Base-by-base conservation (phyloP, 1,139 yeast genomes). In the Candida labiduridarum region DNA sequence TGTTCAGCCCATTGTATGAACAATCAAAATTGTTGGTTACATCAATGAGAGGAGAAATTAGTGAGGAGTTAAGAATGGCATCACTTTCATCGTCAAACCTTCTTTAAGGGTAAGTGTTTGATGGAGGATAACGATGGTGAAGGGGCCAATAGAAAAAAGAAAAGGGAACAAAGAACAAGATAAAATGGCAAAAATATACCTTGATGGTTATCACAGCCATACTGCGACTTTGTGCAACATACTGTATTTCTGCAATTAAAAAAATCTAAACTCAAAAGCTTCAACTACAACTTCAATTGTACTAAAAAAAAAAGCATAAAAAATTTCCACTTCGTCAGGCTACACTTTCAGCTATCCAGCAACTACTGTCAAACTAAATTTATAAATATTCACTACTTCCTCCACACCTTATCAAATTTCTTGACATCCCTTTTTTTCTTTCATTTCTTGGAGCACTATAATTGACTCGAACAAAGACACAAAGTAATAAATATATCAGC, bases 151-250 rank as follows among this genome's bases (percentile, higher is more conserved):
- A 30, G 9, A 30, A 31, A 31, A 31, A 31, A 31, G 22, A 31
- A 31, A 31, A n/a, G 29, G 29, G 10, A 25, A 25, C 8, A 9
- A 8, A 25, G 35, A 31, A n/a, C 15, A 31, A n/a, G 14, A 31
- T 2, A 31, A 31, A 12, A 12, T 6, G 8, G 16, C 36, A 14
- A 34, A 34, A 14, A 14, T n/a, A 15, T 29, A 43, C 46, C 46
- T 43, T 43, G 41, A 15, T 43, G 46, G 46, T 43, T 43, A 43
- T 43, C 19, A 25, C 41, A 41, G 14, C 15, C 30, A 9, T 18
- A 16, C 36, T 25, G 18, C 12, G 15, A 5, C 11, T 18, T 41
- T 40, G 30, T 41, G 35, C 30, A 15, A 14, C 27, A n/a, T 16
- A 12, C 3, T 27, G n/a, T 30, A 41, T 5, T 30, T 10, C 36